Percentiles rank a stretch among this genome's conserved stretches.
These are phyloP conservation scores for Lathyrus oleraceus DNA, from an alignment of 306 rosid species.

Conservation along the genomic window DNA sequence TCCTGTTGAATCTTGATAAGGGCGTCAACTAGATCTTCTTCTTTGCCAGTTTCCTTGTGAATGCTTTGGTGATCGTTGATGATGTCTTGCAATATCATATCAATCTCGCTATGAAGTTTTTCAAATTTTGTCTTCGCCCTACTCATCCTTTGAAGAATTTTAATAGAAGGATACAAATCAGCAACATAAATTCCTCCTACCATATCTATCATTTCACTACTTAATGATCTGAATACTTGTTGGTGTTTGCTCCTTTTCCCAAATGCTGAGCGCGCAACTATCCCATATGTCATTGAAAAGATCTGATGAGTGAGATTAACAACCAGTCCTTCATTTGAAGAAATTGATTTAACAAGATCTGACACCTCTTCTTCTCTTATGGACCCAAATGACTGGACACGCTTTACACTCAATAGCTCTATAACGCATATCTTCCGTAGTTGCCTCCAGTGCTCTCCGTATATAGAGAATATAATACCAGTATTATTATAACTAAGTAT, in stretches of 20 bases:
- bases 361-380: conserved; percentile 39
- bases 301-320: conserved; percentile 28
- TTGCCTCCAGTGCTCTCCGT: conserved; percentile 37
- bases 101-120: background rate
- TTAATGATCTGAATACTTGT: background rate
- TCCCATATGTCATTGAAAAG: background rate
- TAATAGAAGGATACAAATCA: conserved; percentile 38
- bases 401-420: conserved; percentile 38
- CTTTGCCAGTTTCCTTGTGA: background rate
- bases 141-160: conserved; percentile 11
- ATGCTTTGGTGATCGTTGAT: conserved; percentile 10
- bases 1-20: conserved; percentile 35
- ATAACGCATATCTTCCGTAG: conserved; percentile 38
- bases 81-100: conserved; percentile 32
- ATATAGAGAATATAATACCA: background rate
- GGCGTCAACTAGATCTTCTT: conserved; percentile 38
- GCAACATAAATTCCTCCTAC: conserved; percentile 2
- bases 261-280: conserved; percentile 2
- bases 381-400: conserved; percentile 36
- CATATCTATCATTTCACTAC: background rate
- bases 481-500: background rate
- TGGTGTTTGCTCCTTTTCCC: conserved; percentile 13
- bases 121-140: background rate
- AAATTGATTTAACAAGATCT: background rate
- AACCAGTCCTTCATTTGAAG: conserved; percentile 15